A percentile compares a stretch with the other conserved stretches of the same genome.
Conservation (phyloP, 2,329 filamentous ascomycete species). For the Endoconidiophora laricicola region DNA sequence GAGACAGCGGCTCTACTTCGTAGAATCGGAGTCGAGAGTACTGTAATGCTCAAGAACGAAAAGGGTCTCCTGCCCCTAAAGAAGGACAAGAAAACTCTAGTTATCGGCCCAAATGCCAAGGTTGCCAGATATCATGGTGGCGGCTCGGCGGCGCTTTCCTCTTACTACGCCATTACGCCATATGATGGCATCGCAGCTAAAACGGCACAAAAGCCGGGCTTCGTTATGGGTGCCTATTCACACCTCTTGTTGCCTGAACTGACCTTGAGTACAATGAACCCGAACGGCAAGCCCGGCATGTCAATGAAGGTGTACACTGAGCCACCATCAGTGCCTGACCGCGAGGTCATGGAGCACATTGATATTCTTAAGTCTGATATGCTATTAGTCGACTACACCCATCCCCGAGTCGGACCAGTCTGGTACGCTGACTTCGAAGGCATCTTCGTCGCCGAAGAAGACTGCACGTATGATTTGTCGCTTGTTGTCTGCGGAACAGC, state of each 20-base stretch:
- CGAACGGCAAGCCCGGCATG: constrained; percentile 39
- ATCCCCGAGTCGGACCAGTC: constrained; percentile 34
- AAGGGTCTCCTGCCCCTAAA: constrained; percentile 44
- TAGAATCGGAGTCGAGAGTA: constrained; percentile 48
- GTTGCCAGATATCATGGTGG: constrained; percentile 43
- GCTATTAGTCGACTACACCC: constrained; percentile 32
- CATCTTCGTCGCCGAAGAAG: constrained; percentile 40
- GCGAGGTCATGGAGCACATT: constrained; percentile 35
- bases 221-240: constrained; percentile 45
- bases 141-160: constrained; percentile 42
- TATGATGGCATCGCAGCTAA: constrained; percentile 51
- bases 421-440: constrained; percentile 49
- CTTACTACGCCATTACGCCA: constrained; percentile 55
- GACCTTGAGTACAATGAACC: constrained; percentile 33
- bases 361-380: constrained; percentile 32
- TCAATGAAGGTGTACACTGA: constrained; percentile 47
- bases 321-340: constrained; percentile 29
- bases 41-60: constrained; percentile 61
- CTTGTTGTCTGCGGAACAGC: constrained; percentile 49
- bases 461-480: constrained; percentile 47
- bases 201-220: constrained; percentile 27
- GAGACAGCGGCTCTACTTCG: constrained; percentile 49
- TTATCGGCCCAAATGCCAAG: constrained; percentile 42
- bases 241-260: constrained; percentile 47
- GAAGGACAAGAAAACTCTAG: constrained; percentile 42